Percentiles rank a stretch among this genome's conserved stretches.
Conservation (phyloP, 495 filamentous ascomycete species). For the Penicillium lividum region DNA sequence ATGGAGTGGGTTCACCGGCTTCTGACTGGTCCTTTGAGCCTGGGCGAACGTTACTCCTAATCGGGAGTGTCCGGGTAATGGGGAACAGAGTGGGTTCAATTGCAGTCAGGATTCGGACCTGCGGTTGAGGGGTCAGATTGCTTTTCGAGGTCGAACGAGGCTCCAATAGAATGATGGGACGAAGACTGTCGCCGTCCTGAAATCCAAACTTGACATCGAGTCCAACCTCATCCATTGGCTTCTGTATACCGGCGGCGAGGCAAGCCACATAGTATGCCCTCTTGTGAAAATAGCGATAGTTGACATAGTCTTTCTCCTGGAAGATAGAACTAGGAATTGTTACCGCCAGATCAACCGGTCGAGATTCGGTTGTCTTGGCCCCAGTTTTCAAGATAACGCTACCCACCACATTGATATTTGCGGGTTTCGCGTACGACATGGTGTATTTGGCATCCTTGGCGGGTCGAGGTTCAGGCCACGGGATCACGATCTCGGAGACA, state of each 20-base stretch:
- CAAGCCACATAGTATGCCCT: slow-evolving; percentile 87
- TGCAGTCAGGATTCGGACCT: slow-evolving; percentile 78
- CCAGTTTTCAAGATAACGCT: slow-evolving; percentile 81
- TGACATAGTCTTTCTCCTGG: slow-evolving; percentile 92
- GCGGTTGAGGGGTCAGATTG: slow-evolving; percentile 44
- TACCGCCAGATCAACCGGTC: slow-evolving; percentile 78
- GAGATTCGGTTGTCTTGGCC: slow-evolving; percentile 55
- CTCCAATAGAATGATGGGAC: slow-evolving; percentile 67
- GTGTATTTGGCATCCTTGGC: slow-evolving; percentile 74
- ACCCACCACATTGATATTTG: slow-evolving; percentile 82
- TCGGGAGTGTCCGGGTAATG: slow-evolving; percentile 63
- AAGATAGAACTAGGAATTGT: slow-evolving; percentile 79
- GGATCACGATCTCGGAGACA: slow-evolving; percentile 64
- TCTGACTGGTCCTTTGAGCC: slow-evolving; percentile 38
- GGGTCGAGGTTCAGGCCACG: slow-evolving; percentile 79
- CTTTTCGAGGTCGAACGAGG: slow-evolving; percentile 33
- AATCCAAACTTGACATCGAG: slow-evolving; percentile 63
- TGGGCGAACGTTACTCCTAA: slow-evolving; percentile 68
- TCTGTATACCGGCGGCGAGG: slow-evolving; percentile 67
- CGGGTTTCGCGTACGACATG: slow-evolving; percentile 71
- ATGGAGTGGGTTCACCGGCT: slow-evolving; percentile 62
- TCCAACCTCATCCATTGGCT: slow-evolving; percentile 44
- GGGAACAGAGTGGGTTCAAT: slow-evolving; percentile 67
- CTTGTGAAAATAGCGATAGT: slow-evolving; percentile 93
- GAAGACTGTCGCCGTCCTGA: slow-evolving; percentile 75